These are phyloP conservation scores for Apiotrichum gamsii DNA, from an alignment of 1,284 basidiomycete species.

Conservation along the genomic window DNA sequence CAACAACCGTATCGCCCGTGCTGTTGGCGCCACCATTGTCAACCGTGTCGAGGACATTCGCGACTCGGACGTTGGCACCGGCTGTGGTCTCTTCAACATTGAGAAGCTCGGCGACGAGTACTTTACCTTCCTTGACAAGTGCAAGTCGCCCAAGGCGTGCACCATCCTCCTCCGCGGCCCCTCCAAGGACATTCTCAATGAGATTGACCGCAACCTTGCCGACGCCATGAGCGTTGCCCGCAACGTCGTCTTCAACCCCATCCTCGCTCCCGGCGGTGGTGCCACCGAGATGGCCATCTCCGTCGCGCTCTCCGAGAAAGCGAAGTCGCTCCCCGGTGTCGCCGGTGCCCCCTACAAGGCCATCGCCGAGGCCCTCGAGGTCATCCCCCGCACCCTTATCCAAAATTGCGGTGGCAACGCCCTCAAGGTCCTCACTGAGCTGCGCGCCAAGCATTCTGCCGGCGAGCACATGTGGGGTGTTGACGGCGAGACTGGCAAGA, in stretches of 20 bases:
- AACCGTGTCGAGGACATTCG: constrained; percentile 94
- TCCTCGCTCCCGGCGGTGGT: constrained; percentile 86
- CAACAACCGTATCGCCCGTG: constrained; percentile 96
- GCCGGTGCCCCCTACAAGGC: constrained; percentile 87
- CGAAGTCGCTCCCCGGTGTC: constrained; percentile 70
- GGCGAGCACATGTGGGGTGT: constrained; percentile 89
- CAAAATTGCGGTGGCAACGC: constrained; percentile 96
- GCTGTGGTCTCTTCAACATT: constrained; percentile 90
- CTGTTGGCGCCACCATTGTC: constrained; percentile 91
- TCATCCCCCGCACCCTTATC: constrained; percentile 89
- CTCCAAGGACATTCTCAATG: constrained; percentile 95
- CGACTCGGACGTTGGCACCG: constrained; percentile 82
- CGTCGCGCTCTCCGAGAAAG: constrained; percentile 79
- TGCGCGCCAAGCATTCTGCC: constrained; percentile 84
- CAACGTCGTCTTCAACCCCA: constrained; percentile 93
- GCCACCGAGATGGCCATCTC: constrained; percentile 98
- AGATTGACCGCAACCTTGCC: constrained; percentile 94
- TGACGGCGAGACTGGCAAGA: constrained; percentile 89
- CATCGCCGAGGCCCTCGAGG: constrained; percentile 93
- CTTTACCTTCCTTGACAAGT: constrained; percentile 93
- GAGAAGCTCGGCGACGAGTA: constrained; percentile 99
- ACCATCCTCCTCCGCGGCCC: constrained; percentile 97
- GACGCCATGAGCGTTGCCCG: constrained; percentile 97
- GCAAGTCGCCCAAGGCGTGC: constrained; percentile 90
- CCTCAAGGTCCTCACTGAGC: constrained; percentile 82